Evolutionary conservation across 345 rosid genomes (phyloP), one percentile per base, ranked within the genome.

Genomic region (Ailanthus altissimus): DNA sequence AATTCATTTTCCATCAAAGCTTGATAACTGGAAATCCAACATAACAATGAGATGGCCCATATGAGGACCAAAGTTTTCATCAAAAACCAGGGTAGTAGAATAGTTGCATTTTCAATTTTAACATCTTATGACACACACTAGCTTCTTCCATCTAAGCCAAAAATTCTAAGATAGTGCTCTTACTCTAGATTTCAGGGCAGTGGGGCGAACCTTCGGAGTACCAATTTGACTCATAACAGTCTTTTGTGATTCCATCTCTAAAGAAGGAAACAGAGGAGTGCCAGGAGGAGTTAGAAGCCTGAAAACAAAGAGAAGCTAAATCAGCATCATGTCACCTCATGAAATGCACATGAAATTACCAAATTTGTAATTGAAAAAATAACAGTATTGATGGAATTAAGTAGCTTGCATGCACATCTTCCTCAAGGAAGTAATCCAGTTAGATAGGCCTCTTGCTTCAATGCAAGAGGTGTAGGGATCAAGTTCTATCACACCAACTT

Each of bases 271-370:
- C 70, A 96, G 88, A 65, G 99, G 99, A 43, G 99, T 96, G 67
- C 97, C 99, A 71, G 99, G 99, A 81, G 97, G 98, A 0, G 97
- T 91, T 62, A 94, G 85, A 83, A 97, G 99, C 99, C 98, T 90
- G 81, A 80, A 73, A 84, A 81, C 43, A 80, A 67, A 78, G 20
- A 81, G 25, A 58, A 23, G 50, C 56, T 68, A 18, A 63, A 54
- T 70, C 63, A 74, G 62, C 58, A 53, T 70, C 81, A 74, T n/a
- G 16, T 67, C 15, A 59, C 20, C 42, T 47, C 9, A 13, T 23
- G 25, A 42, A 57, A n/a, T 72, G 20, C 18, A 60, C 5, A 43
- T 15, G 58, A 73, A 61, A 63, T 12, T 60, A 50, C 67, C 56
- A 13, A 25, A 45, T 46, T 38, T 28, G 59, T 56, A 56, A 54